Evolutionary conservation across 345 rosid species (phyloP), one percentile per base, ranked within the genome.

Genomic region (Salix dunnii): DNA sequence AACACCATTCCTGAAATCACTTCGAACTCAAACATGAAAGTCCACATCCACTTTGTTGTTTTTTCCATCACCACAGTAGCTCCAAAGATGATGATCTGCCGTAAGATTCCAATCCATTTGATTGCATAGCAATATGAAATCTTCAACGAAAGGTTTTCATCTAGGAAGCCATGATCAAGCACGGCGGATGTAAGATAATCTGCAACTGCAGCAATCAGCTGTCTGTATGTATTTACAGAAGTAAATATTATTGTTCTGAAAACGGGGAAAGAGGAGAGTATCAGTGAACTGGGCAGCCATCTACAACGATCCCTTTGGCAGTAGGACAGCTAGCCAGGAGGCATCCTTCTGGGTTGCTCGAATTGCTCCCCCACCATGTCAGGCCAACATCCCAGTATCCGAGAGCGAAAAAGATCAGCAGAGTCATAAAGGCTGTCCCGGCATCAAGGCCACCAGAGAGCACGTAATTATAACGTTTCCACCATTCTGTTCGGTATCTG

Each of bases 361-460:
- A 78, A 8, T 74, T 76, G 73, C 82, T 88, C 48, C 96, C 98
- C 97, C 97, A 92, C 97, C 97, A 94, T 21, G 65, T n/a, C 16
- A 94, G 7, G 4, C 55, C 43, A 23, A 93, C 76, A 6, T 84
- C 71, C 53, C 68, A 71, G 23, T 88, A 85, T 74, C 85, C 85
- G 38, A 92, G 78, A 21, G 87, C 31, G 1, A 92, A 58, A 65
- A 90, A 92, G 17, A 94, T 33, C 63, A 94, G 65, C 11, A 94
- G 60, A 0, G 92, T 82, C 89, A 89, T 87, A 74, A 92, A 94
- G 2, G 97, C 96, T 0, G 91, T 88, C 62, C 97, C 96, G 0
- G 96, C 96, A 67, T 92, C 98, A 20, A 92, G 85, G 4, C 95
- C 97, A 2, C 94, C 96, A 0, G 96, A 90, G 61, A 89, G 80